Percentiles rank a stretch among this genome's conserved stretches.
Evolutionary conservation across 2,329 filamentous ascomycete genomes (phyloP).

Genomic region (Aureobasidium vineae): DNA sequence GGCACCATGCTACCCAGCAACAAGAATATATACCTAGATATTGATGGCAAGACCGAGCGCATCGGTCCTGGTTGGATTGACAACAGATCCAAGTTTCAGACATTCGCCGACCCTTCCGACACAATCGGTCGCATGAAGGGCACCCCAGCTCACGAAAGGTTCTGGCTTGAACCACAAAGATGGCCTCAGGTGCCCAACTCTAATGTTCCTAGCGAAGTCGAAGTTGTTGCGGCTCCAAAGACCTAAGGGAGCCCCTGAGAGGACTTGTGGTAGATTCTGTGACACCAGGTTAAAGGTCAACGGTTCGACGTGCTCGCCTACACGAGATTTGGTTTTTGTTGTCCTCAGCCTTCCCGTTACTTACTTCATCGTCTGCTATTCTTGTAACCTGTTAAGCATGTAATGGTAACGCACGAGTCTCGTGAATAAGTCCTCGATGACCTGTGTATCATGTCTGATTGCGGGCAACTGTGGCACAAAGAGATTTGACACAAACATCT

Average conservation of each 20-base stretch:
- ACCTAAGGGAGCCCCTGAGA: too few species aligned
- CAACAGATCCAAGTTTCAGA: not conserved
- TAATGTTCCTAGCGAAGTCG: not conserved
- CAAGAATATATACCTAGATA: not conserved
- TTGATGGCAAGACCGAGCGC: not conserved
- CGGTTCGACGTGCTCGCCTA: too few species aligned
- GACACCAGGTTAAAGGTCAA: too few species aligned
- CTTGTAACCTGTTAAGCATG: too few species aligned
- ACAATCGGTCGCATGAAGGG: not conserved
- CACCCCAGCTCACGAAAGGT: not conserved
- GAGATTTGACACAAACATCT: not conserved
- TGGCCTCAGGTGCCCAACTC: not conserved
- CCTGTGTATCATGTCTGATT: not conserved
- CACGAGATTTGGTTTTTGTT: too few species aligned
- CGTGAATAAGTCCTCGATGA: not conserved
- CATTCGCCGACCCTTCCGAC: not conserved
- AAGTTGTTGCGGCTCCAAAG: not conserved
- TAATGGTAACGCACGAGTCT: too few species aligned
- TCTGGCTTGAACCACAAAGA: constrained; percentile 7
- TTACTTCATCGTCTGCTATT: too few species aligned
- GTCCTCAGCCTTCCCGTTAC: too few species aligned
- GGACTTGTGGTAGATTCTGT: too few species aligned
- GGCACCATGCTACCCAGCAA: not conserved
- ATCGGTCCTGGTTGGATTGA: not conserved
- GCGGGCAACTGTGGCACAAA: not conserved